Conservation (phyloP, 352 stramenopile genomes). For the Pythium sp. region DNA sequence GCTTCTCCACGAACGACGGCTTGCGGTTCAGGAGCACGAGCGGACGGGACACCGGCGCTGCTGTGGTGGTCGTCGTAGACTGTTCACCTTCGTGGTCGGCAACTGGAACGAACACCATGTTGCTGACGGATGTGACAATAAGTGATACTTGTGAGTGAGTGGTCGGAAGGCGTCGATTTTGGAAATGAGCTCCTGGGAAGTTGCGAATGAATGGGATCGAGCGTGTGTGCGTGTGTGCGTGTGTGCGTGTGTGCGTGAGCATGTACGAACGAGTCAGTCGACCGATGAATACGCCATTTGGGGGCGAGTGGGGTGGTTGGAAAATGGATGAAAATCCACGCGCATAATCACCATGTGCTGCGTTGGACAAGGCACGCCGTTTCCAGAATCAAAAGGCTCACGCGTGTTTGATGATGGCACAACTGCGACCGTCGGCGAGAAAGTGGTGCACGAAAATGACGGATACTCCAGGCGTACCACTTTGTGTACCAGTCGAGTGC, state of each 20-base stretch:
- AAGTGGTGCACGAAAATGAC: not conserved
- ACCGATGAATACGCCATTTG: not conserved
- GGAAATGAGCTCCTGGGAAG: constrained; percentile 4
- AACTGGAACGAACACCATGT: not conserved
- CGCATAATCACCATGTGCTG: not conserved
- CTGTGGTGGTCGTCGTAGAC: not conserved
- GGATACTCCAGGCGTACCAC: not conserved
- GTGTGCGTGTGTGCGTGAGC: not conserved
- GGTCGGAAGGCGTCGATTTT: constrained; percentile 4
- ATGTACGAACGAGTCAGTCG: not conserved
- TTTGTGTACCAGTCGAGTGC: not conserved
- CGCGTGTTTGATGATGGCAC: constrained; percentile 3
- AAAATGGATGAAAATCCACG: not conserved
- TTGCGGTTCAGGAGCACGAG: constrained; percentile 13
- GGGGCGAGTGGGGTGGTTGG: not conserved
- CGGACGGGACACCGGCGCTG: not conserved
- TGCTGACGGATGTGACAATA: not conserved
- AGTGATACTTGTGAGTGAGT: not conserved
- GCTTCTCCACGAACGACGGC: constrained; percentile 10
- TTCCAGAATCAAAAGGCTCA: not conserved
- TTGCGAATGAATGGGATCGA: not conserved
- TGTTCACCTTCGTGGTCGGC: not conserved
- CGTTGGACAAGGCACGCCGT: not conserved
- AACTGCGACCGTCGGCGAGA: not conserved
- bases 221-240: not conserved